A percentile compares a stretch with the other conserved stretches of the same genome.
phyloP scores from a whole-genome alignment of 306 rosid species.

The Hippophae gyantsensis region DNA sequence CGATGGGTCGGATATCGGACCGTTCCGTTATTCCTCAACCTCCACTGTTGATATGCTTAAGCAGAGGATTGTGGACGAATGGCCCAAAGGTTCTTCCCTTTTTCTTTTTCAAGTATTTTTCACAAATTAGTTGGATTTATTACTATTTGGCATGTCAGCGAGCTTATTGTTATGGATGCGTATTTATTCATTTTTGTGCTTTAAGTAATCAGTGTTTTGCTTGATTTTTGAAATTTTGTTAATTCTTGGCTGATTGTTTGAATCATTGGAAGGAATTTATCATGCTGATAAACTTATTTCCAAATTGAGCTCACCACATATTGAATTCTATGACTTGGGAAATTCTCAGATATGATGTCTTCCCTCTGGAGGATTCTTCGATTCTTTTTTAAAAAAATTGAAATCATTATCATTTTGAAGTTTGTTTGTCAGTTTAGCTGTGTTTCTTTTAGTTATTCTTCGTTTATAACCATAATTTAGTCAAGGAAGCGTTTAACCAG shows the following conservation, averaged over 20 bases:
- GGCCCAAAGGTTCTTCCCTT: slow-evolving; percentile 69
- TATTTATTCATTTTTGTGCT: not conserved
- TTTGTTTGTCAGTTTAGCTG: too few relatives aligned
- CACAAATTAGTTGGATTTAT: slow-evolving; percentile 1
- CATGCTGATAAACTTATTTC: too few relatives aligned
- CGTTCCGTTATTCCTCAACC: slow-evolving; percentile 70
- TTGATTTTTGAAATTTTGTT: slow-evolving; percentile 1
- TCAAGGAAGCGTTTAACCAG: too few relatives aligned
- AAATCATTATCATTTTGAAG: too few relatives aligned
- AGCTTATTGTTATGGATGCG: not conserved
- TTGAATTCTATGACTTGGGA: too few relatives aligned
- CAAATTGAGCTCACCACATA: too few relatives aligned
- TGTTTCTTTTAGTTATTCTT: too few relatives aligned
- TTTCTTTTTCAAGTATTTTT: slow-evolving; percentile 1
- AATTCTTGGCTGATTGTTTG: slow-evolving; percentile 1
- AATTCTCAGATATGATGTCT: too few relatives aligned
- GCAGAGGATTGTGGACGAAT: slow-evolving; percentile 81
- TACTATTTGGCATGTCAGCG: not conserved
- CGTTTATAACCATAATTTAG: too few relatives aligned
- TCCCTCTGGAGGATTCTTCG: too few relatives aligned
- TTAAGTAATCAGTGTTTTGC: not conserved
- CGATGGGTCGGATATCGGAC: slow-evolving; percentile 83
- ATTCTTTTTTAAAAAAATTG: too few relatives aligned
- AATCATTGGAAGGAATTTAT: not conserved
- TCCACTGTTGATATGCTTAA: slow-evolving; percentile 82